phyloP scores from a whole-genome alignment of 2,329 filamentous ascomycete genomes.

The Fusarium sp. region DNA sequence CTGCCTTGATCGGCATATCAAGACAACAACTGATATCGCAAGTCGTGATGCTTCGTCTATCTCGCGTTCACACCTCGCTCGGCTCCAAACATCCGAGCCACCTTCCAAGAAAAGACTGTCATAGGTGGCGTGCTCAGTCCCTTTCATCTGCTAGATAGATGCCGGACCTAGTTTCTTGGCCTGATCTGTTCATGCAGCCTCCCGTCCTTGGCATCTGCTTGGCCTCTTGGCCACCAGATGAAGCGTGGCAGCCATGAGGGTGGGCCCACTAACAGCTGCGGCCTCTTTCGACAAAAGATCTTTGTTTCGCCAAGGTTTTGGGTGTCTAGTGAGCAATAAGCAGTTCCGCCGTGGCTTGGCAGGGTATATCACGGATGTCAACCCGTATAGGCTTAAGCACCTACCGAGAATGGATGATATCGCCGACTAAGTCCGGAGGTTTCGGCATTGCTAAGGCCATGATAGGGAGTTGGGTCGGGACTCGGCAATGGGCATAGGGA shows the following conservation, averaged over 20 bases:
- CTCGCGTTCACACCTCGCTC: slow-evolving; percentile 4
- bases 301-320: background rate
- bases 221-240: slow-evolving; percentile 9
- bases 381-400: slow-evolving; percentile 3
- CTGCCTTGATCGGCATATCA: background rate
- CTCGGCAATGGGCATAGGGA: slow-evolving; percentile 19
- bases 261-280: slow-evolving; percentile 1
- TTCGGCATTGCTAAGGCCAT: slow-evolving; percentile 33
- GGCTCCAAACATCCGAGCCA: slow-evolving; percentile 21
- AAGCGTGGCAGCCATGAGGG: slow-evolving; percentile 4
- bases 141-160: slow-evolving; percentile 3
- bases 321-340: slow-evolving; percentile 4
- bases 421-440: slow-evolving; percentile 31
- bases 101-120: slow-evolving; percentile 22
- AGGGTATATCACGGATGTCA: background rate
- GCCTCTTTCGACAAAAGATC: background rate
- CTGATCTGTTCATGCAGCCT: slow-evolving; percentile 24
- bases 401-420: slow-evolving; percentile 30
- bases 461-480: slow-evolving; percentile 30
- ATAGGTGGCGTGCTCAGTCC: slow-evolving; percentile 5
- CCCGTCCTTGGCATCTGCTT: slow-evolving; percentile 36
- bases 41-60: slow-evolving; percentile 13
- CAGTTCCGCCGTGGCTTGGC: slow-evolving; percentile 3
- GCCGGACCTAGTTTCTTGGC: slow-evolving; percentile 10
- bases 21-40: background rate